Evolutionary conservation across 768 basidiomycete species (phyloP), one percentile per base, ranked within the genome.

Genomic region (Leccinum truebloodii): DNA sequence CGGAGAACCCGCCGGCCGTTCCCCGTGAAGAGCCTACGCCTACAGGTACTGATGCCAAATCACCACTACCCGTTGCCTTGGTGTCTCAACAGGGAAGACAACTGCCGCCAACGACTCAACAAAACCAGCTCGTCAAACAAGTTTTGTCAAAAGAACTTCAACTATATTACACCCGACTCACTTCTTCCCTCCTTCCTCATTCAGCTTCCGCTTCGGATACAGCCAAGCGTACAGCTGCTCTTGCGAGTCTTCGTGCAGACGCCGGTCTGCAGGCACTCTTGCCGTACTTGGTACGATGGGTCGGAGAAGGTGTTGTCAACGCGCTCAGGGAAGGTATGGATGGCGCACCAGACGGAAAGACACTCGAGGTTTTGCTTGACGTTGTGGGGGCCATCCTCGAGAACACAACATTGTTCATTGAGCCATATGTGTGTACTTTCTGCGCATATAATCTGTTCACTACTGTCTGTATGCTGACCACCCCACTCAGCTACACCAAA

Each of bases 201-300:
- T 67, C 69, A 13, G 60, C 65, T 0, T 72, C 68, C n/a, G 51
- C 63, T 20, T 65, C 75, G 6, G 92, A 94, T 63, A 74, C 80
- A 7, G 76, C 86, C 10, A 93, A 94, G 69, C 86, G 95, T 3
- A 84, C 86, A 0, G 97, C 97, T 4, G 96, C 97, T 5, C 79
- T 99, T 52, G 93, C 92, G 7, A 95, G 92, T 69, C 76, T 99
- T 65, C 79, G 94, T 56, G 84, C 85, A 62, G 97, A 99, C 65
- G 93, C 94, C 2, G 96, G 96, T 3, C 72, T 99, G 61, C 92
- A 95, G 65, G 90, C 93, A 5, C 82, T 99, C 18, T 75, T 99
- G 26, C 94, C 96, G 0, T 98, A 98, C 70, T 80, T 99, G 30
- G 91, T 98, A 52, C 86, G 92, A 39, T 99, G 97, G 97, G 84